Percentiles rank a stretch among this genome's conserved stretches.
Conservation (phyloP, 176 grass and related monocot species). For the Avena atlantica region DNA sequence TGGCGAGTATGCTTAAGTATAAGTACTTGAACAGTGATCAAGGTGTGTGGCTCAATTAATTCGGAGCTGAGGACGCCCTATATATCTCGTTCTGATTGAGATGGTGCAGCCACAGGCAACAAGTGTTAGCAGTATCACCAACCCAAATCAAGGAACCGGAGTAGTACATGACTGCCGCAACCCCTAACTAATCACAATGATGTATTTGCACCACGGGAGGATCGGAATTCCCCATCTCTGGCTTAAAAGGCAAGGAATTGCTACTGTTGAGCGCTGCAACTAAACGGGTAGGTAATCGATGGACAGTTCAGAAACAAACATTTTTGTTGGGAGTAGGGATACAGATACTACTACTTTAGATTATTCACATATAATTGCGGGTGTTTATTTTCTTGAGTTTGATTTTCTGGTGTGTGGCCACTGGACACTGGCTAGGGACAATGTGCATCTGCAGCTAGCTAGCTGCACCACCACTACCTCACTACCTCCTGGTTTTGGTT, state of each 20-base stretch:
- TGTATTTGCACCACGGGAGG: slow-evolving; percentile 14
- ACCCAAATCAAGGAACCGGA: slow-evolving; percentile 16
- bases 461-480: slow-evolving; percentile 48
- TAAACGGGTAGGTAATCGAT: slow-evolving; percentile 24
- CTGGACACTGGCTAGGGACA: slow-evolving; percentile 26
- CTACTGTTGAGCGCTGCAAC: slow-evolving; percentile 25
- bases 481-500: slow-evolving; percentile 48
- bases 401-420: neutral
- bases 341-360: neutral
- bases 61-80: neutral
- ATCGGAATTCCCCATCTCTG: slow-evolving; percentile 19
- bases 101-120: slow-evolving; percentile 29
- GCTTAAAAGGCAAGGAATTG: slow-evolving; percentile 40
- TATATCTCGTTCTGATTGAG: slow-evolving; percentile 19
- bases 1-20: neutral
- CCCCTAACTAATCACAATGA: slow-evolving; percentile 38
- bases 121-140: neutral
- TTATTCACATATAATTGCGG: slow-evolving; percentile 34
- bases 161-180: neutral
- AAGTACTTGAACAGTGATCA: slow-evolving; percentile 10
- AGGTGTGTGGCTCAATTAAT: slow-evolving; percentile 10
- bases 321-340: neutral
- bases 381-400: slow-evolving; percentile 18
- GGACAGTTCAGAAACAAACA: slow-evolving; percentile 3
- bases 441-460: slow-evolving; percentile 15